Conservation (phyloP, 805 yeast species). For the Metschnikowia anglica region DNA sequence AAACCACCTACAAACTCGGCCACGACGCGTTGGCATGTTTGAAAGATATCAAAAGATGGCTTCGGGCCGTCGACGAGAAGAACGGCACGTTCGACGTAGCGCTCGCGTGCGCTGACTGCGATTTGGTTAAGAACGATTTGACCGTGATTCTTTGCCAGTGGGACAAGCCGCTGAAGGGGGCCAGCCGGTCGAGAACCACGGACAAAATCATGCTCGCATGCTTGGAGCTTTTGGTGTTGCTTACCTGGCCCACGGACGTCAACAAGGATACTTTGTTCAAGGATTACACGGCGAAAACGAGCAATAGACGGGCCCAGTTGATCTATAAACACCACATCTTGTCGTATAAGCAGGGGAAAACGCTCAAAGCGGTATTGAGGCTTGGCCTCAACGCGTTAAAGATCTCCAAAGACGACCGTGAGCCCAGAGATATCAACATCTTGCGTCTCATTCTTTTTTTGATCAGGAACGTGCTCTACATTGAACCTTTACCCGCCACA, state of each 20-base stretch:
- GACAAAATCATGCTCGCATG: slow-evolving; percentile 70
- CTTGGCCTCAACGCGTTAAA: slow-evolving; percentile 63
- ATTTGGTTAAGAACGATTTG: slow-evolving; percentile 70
- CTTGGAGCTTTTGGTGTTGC: slow-evolving; percentile 74
- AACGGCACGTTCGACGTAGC: slow-evolving; percentile 77
- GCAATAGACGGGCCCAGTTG: slow-evolving; percentile 50
- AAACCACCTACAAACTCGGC: slow-evolving; percentile 72
- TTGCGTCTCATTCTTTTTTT: slow-evolving; percentile 70
- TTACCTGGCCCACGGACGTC: slow-evolving; percentile 84
- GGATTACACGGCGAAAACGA: slow-evolving; percentile 59
- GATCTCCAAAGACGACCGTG: slow-evolving; percentile 53
- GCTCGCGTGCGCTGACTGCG: slow-evolving; percentile 78
- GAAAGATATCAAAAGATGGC: slow-evolving; percentile 86
- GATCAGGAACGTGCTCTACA: slow-evolving; percentile 73
- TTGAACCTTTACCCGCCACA: slow-evolving; percentile 66
- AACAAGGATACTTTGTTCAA: slow-evolving; percentile 42
- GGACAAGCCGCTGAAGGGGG: slow-evolving; percentile 46
- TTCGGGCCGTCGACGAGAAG: slow-evolving; percentile 76
- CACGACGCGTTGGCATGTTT: slow-evolving; percentile 85
- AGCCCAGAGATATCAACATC: slow-evolving; percentile 68
- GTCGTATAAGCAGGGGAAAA: slow-evolving; percentile 54
- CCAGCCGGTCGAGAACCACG: slow-evolving; percentile 23
- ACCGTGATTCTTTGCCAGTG: slow-evolving; percentile 72
- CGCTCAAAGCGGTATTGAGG: slow-evolving; percentile 67
- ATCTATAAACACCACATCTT: slow-evolving; percentile 69